These are phyloP conservation scores for Trichophyton equinum DNA, from an alignment of 2,329 filamentous ascomycete genomes.

Conservation along the genomic window DNA sequence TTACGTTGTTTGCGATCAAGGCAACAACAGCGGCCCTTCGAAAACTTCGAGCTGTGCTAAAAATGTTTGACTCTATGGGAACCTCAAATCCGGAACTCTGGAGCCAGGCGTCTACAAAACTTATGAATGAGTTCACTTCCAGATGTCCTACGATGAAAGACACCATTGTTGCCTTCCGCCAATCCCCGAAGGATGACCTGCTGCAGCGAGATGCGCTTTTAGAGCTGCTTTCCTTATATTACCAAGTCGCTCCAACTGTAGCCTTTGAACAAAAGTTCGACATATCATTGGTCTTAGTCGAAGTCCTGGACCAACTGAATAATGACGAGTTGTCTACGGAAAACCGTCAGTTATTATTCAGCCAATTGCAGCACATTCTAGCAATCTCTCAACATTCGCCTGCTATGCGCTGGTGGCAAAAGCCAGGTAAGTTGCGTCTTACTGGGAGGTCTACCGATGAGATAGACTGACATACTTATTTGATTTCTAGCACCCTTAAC, in stretches of 20 bases:
- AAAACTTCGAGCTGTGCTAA: conserved; percentile 57
- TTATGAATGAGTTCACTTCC: conserved; percentile 63
- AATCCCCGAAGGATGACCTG: conserved; percentile 53
- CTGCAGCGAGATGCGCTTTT: conserved; percentile 69
- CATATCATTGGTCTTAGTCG: conserved; percentile 62
- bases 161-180: conserved; percentile 60
- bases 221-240: conserved; percentile 70
- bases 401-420: conserved; percentile 83
- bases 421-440: conserved; percentile 37
- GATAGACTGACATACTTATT: not conserved
- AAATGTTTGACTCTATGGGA: conserved; percentile 45
- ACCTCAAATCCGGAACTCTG: conserved; percentile 43
- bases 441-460: conserved; percentile 10
- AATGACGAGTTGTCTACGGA: conserved; percentile 33
- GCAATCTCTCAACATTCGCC: conserved; percentile 68
- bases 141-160: conserved; percentile 74
- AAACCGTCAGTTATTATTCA: conserved; percentile 46
- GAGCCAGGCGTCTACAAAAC: conserved; percentile 53
- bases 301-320: conserved; percentile 52
- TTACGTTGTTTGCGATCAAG: conserved; percentile 72
- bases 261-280: conserved; percentile 80
- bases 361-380: conserved; percentile 71
- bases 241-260: conserved; percentile 64
- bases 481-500: conserved; percentile 25
- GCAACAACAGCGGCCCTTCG: conserved; percentile 66